These are phyloP conservation scores for Colletotrichum chrysophilum DNA, from an alignment of 2,329 filamentous ascomycete species.

Conservation along the genomic window DNA sequence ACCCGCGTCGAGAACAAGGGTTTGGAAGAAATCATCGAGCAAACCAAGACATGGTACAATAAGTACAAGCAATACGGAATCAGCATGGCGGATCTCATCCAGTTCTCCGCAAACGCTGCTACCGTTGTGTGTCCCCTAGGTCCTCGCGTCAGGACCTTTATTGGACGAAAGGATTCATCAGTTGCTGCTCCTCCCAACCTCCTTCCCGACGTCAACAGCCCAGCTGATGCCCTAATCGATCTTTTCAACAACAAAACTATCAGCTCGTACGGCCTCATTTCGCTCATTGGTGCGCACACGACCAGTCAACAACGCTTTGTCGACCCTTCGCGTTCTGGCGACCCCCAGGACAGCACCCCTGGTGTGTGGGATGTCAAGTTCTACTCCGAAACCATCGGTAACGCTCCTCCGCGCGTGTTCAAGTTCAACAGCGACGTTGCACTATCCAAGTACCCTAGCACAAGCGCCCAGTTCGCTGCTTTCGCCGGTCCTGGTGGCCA, in stretches of 20 bases:
- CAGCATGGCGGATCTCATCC: constrained; percentile 58
- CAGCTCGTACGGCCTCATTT: constrained; percentile 51
- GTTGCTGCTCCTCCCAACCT: constrained; percentile 41
- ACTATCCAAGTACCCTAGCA: constrained; percentile 40
- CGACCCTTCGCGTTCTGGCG: constrained; percentile 42
- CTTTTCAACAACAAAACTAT: constrained; percentile 61
- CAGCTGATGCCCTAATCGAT: constrained; percentile 49
- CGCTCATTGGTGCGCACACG: constrained; percentile 60
- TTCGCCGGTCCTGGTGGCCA: constrained; percentile 40
- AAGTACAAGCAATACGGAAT: constrained; percentile 43
- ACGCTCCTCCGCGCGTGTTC: constrained; percentile 39
- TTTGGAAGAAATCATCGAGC: constrained; percentile 45
- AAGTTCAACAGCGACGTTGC: constrained; percentile 46
- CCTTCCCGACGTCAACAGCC: constrained; percentile 46
- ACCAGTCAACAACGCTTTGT: constrained; percentile 53
- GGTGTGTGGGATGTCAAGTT: constrained; percentile 58
- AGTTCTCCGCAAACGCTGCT: constrained; percentile 55
- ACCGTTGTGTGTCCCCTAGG: constrained; percentile 49
- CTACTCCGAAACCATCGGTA: constrained; percentile 43
- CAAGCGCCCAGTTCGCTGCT: constrained; percentile 38
- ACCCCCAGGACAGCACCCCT: constrained; percentile 51
- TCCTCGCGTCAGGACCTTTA: constrained; percentile 53
- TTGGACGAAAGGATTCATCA: constrained; percentile 53
- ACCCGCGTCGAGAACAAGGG: constrained; percentile 48
- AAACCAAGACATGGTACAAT: constrained; percentile 42